Base-by-base conservation (phyloP, 352 stramenopile species). In the Phytophthora fragariaefolia region DNA sequence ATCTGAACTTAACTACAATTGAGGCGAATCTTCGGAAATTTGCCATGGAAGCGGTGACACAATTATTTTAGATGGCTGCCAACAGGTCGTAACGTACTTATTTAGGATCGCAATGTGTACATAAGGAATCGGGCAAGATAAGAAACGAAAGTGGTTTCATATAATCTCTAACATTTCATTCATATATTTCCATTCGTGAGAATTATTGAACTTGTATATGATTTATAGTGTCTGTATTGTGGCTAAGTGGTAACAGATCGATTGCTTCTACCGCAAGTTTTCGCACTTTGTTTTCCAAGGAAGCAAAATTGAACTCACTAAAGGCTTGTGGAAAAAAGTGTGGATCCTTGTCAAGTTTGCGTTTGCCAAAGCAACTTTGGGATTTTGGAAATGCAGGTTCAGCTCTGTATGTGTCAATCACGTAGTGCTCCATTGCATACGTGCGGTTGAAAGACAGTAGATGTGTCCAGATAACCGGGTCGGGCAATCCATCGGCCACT, bases 391-490 rank as follows among this genome's bases (percentile, higher is more conserved):
- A 82, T 1, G 50, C 48, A n/a, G 67, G 57, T 3, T 53, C 49
- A 42, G 63, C 77, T 12, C 79, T 68, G 63, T 77, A 89, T 34
- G 81, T 78, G 48, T 88, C 79, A 22, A 90, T 77, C 38, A 63
- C 63, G 62, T 85, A 90, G 59, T 87, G 54, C 3, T 48, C 55
- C 0, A 58, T 57, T n/a, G 30, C 60, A 0, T 62, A 77, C 18
- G 64, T 76, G 15, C 59, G 64, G 63, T 85, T 81, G 68, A 92
- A 84, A 28, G 81, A 76, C 51, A 88, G 58, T 47, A 93, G 45
- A 47, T 91, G 82, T 4, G 81, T 90, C 75, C 84, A 88, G 40
- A 90, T 79, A 7, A 74, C 53, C 1, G 75, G 79, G 38, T 87
- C 78, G 18, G 71, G 66, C 6, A 75, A 61, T 47, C 69, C 49